Evolutionary conservation across 441 rosid species (phyloP).

Genomic region (Populus tomentosa): DNA sequence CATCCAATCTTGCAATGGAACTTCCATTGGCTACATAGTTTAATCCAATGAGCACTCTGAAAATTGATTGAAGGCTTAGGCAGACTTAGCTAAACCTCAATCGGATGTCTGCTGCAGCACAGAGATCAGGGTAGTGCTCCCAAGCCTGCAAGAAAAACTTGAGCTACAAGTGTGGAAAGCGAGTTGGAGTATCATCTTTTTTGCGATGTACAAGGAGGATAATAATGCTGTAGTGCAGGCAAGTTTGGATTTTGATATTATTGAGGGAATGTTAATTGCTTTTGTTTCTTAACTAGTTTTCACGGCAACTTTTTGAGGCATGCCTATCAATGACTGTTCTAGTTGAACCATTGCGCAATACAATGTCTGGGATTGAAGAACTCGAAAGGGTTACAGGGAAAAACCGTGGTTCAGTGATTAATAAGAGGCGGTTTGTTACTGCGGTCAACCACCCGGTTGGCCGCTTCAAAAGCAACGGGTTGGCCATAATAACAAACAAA

Average conservation of each 20-base stretch:
- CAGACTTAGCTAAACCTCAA: background rate
- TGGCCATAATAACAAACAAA: too few relatives aligned
- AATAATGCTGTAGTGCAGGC: background rate
- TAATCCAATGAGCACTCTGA: background rate
- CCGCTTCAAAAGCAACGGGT: too few relatives aligned
- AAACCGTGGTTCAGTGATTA: too few relatives aligned
- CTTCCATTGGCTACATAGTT: background rate
- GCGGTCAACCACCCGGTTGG: too few relatives aligned
- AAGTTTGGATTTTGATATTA: background rate
- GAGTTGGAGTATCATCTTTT: background rate
- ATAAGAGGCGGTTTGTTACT: too few relatives aligned
- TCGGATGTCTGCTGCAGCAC: background rate
- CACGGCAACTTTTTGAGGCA: background rate
- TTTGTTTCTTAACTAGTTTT: background rate
- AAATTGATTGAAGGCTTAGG: background rate
- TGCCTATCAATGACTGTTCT: background rate
- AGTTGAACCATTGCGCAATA: background rate
- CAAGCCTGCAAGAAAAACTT: background rate
- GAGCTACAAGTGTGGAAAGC: background rate
- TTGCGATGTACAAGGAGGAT: background rate
- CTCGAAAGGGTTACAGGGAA: too few relatives aligned
- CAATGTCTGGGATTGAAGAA: background rate
- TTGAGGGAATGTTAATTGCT: background rate
- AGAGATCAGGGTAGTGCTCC: background rate
- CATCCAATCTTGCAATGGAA: background rate